These are phyloP conservation scores for Coemansia sp. DNA, from an alignment of 192 early-diverging fungal genomes.

Conservation along the genomic window DNA sequence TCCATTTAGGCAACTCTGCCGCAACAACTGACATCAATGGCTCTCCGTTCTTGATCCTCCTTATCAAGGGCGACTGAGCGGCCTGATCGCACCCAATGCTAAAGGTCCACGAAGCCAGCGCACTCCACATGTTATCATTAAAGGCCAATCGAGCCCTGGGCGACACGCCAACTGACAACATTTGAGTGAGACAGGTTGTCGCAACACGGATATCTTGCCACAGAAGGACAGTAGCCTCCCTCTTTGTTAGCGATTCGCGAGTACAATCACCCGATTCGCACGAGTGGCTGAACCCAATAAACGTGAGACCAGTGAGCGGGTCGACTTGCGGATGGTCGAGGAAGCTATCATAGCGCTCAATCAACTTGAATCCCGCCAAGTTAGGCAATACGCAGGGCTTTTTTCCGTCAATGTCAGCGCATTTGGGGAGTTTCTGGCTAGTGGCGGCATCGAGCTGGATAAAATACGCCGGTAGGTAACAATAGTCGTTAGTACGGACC, in stretches of 20 bases:
- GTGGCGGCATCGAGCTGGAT: background rate
- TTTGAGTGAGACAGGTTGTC: conserved; percentile 8
- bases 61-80: conserved; percentile 12
- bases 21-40: background rate
- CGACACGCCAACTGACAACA: background rate
- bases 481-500: conserved; percentile 13
- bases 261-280: conserved; percentile 18
- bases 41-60: conserved; percentile 22
- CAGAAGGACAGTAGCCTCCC: conserved; percentile 11
- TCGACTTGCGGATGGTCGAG: conserved; percentile 13
- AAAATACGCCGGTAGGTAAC: conserved; percentile 12
- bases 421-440: background rate
- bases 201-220: conserved; percentile 2
- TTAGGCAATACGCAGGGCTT: conserved; percentile 8
- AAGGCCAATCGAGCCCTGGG: background rate
- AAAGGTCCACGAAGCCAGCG: conserved; percentile 33
- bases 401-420: background rate
- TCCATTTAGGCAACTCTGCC: conserved; percentile 14
- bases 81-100: conserved; percentile 26
- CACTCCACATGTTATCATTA: conserved; percentile 35
- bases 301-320: conserved; percentile 10
- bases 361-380: conserved; percentile 9
- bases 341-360: conserved; percentile 17
- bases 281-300: conserved; percentile 31
- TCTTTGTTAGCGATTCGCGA: background rate